phyloP scores from a whole-genome alignment of 1,284 basidiomycete genomes.

The Ganoderma leucocontextum region DNA sequence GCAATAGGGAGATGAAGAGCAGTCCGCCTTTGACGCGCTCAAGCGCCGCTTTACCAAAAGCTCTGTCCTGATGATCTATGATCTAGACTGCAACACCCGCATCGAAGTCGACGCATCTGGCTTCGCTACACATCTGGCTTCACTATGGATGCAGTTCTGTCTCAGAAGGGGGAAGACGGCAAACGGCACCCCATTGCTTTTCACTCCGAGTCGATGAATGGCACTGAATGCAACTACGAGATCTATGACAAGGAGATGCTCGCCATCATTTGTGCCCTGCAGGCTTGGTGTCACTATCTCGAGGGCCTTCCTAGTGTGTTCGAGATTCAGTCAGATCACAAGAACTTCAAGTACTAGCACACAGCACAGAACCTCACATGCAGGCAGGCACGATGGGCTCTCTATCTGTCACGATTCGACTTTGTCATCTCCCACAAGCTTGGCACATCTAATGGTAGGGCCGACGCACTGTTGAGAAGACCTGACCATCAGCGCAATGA shows the following conservation, averaged over 20 bases:
- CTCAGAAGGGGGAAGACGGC: neutral
- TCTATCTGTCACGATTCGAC: conserved; percentile 45
- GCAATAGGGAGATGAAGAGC: too few relatives aligned
- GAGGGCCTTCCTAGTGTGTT: conserved; percentile 28
- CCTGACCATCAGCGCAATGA: conserved; percentile 44
- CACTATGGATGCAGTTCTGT: neutral
- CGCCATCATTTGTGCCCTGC: conserved; percentile 41
- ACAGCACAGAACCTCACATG: conserved; percentile 46
- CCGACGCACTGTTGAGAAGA: conserved; percentile 51
- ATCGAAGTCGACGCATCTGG: conserved; percentile 1
- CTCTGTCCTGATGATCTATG: neutral
- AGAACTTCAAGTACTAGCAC: conserved; percentile 52
- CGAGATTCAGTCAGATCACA: conserved; percentile 48
- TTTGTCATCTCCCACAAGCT: conserved; percentile 49
- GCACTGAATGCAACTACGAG: conserved; percentile 41
- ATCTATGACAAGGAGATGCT: conserved; percentile 50
- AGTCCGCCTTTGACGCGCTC: neutral
- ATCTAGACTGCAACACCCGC: neutral
- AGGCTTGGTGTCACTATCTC: conserved; percentile 45
- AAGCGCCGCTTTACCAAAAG: neutral
- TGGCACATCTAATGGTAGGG: conserved; percentile 42
- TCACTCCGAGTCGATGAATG: conserved; percentile 8
- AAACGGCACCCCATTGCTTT: conserved; percentile 18
- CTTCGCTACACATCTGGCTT: conserved; percentile 1
- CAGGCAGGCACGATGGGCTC: conserved; percentile 51